Evolutionary conservation across 306 rosid species (phyloP).

Genomic region (Prunus mume): DNA sequence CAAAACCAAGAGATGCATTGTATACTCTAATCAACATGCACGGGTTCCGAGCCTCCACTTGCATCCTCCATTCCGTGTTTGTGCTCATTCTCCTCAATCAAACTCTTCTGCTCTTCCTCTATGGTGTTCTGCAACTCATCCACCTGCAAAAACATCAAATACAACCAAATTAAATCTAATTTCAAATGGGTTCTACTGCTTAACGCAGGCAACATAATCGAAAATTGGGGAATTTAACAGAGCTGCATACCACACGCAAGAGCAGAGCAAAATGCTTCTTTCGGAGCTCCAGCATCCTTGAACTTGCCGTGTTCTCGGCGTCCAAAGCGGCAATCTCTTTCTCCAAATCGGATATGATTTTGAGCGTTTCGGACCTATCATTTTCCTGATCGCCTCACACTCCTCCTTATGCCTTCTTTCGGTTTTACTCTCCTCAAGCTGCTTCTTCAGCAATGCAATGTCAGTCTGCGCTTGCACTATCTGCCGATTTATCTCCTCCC

Average conservation of each 20-base stretch:
- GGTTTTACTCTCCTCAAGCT: no score
- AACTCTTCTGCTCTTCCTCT: constrained; percentile 82
- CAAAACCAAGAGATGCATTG: not conserved
- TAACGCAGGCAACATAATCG: not conserved
- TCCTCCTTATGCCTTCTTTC: constrained; percentile 94
- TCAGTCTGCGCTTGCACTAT: no score
- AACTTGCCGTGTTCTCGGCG: constrained; percentile 64
- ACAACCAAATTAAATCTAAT: not conserved
- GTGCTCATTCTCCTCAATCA: constrained; percentile 54
- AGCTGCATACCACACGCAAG: constrained; percentile 68
- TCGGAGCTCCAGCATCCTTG: constrained; percentile 76
- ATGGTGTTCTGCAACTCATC: constrained; percentile 89
- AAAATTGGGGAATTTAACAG: not conserved
- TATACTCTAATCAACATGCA: constrained; percentile 39
- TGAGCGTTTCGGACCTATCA: constrained; percentile 62
- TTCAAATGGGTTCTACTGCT: not conserved
- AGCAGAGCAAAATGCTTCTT: constrained; percentile 85
- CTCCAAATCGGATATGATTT: constrained; percentile 55
- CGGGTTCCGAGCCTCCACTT: constrained; percentile 37
- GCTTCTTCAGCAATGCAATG: no score
- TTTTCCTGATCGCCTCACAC: constrained; percentile 78
- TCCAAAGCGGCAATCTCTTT: constrained; percentile 63
- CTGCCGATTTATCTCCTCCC: no score
- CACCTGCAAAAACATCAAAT: constrained; percentile 49
- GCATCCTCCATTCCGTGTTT: constrained; percentile 43